Evolutionary conservation across 257 asterid genomes (phyloP).

Genomic region (Nyctanthes arbortristis): DNA sequence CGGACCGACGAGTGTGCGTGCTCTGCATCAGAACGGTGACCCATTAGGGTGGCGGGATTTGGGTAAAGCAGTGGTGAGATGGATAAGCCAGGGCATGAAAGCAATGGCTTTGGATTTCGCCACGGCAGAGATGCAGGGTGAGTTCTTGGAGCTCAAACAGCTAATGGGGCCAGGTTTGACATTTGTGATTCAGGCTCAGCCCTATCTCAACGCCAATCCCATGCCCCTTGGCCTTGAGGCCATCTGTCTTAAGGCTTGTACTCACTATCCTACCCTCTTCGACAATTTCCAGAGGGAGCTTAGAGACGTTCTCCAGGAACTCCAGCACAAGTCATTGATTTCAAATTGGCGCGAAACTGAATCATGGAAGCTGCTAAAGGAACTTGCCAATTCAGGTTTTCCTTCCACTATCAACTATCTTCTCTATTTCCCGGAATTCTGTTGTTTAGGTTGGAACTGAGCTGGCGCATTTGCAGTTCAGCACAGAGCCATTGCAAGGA

Average conservation of each 20-base stretch:
- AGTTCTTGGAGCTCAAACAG: slow-evolving; percentile 60
- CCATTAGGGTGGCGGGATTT: slow-evolving; percentile 79
- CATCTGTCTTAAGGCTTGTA: slow-evolving; percentile 78
- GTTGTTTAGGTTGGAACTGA: slow-evolving; percentile 2
- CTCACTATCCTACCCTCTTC: slow-evolving; percentile 94
- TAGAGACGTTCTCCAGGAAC: slow-evolving; percentile 72
- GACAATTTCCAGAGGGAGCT: slow-evolving; percentile 98
- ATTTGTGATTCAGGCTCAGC: slow-evolving; percentile 92
- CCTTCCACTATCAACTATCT: background rate
- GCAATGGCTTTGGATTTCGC: slow-evolving; percentile 83
- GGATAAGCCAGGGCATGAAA: slow-evolving; percentile 87
- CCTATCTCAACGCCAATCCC: slow-evolving; percentile 79
- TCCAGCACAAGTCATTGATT: slow-evolving; percentile 51
- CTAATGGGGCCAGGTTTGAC: slow-evolving; percentile 83
- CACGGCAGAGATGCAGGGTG: slow-evolving; percentile 70
- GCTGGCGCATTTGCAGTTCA: slow-evolving; percentile 60
- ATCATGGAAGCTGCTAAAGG: slow-evolving; percentile 88
- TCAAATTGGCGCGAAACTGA: slow-evolving; percentile 75
- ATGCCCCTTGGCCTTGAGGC: slow-evolving; percentile 92
- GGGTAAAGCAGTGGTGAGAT: slow-evolving; percentile 77
- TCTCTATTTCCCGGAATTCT: background rate
- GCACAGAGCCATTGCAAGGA: slow-evolving; percentile 92
- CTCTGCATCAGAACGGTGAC: slow-evolving; percentile 68
- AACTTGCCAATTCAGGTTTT: slow-evolving; percentile 80
- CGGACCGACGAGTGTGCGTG: slow-evolving; percentile 30